Conservation (phyloP, 305 asterid species). For the Ruellia speciosa region DNA sequence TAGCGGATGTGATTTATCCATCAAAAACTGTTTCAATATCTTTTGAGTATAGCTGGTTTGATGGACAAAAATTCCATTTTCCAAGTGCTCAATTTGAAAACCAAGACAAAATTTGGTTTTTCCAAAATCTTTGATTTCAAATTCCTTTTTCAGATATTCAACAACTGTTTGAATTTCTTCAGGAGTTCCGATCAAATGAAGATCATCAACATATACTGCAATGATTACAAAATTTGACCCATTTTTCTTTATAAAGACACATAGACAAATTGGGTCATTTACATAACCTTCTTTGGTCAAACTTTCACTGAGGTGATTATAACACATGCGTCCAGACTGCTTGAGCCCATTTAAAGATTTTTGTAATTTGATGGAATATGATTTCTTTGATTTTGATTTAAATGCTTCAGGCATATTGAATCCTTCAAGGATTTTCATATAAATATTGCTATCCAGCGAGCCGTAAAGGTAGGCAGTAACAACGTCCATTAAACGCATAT, state of each 20-base stretch:
- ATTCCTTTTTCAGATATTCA: background rate
- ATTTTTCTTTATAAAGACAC: background rate
- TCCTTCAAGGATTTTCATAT: background rate
- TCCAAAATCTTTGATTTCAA: background rate
- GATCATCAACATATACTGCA: slow-evolving; percentile 1
- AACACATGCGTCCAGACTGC: background rate
- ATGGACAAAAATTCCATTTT: background rate
- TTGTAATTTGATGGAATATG: background rate
- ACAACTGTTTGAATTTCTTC: background rate
- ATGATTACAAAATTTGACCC: background rate
- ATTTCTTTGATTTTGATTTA: background rate
- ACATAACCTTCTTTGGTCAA: background rate
- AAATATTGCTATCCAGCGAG: background rate
- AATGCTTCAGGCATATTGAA: background rate
- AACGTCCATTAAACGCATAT: background rate
- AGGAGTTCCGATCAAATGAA: background rate
- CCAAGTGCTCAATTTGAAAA: background rate
- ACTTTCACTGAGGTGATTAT: background rate
- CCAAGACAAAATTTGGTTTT: background rate
- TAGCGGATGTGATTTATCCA: background rate
- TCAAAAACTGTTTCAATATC: background rate
- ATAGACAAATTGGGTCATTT: background rate
- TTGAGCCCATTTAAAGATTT: background rate
- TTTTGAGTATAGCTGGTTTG: background rate
- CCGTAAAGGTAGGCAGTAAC: background rate